Evolutionary conservation across 768 basidiomycete species (phyloP).

Genomic region (Phaffia tasmanica): DNA sequence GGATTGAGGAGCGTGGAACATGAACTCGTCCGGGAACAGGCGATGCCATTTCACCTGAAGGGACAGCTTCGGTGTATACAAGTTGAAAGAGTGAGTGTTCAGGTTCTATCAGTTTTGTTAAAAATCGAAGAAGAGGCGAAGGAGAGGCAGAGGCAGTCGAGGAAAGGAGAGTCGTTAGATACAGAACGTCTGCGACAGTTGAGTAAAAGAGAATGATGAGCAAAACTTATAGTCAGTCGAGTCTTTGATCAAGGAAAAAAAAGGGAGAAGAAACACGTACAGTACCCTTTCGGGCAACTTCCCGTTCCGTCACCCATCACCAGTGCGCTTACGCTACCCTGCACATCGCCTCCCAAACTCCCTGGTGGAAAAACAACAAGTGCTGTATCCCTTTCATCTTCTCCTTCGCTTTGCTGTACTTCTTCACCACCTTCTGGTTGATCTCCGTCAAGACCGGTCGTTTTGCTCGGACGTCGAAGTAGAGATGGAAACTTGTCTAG

Average conservation of each 20-base stretch:
- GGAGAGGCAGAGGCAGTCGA: slow-evolving; percentile 35
- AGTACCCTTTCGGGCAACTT: slow-evolving; percentile 62
- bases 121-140: slow-evolving; percentile 41
- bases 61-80: slow-evolving; percentile 47
- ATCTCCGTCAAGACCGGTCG: background rate
- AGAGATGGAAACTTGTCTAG: slow-evolving; percentile 41
- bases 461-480: slow-evolving; percentile 28
- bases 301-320: slow-evolving; percentile 62
- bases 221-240: background rate
- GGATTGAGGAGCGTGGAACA: slow-evolving; percentile 39
- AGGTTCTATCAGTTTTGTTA: slow-evolving; percentile 13
- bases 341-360: slow-evolving; percentile 38
- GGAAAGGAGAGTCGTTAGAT: slow-evolving; percentile 40
- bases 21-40: slow-evolving; percentile 29
- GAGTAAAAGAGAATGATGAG: slow-evolving; percentile 13
- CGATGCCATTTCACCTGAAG: slow-evolving; percentile 20
- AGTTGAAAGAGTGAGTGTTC: slow-evolving; percentile 36
- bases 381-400: slow-evolving; percentile 48
- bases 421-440: slow-evolving; percentile 13
- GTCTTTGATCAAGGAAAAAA: background rate
- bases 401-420: slow-evolving; percentile 32
- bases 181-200: slow-evolving; percentile 39
- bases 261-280: slow-evolving; percentile 41
- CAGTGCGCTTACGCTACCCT: slow-evolving; percentile 51
- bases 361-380: slow-evolving; percentile 66